A percentile compares a stretch with the other conserved stretches of the same genome.
phyloP scores from a whole-genome alignment of 1,284 basidiomycete species.

The Ustilago trichophora region DNA sequence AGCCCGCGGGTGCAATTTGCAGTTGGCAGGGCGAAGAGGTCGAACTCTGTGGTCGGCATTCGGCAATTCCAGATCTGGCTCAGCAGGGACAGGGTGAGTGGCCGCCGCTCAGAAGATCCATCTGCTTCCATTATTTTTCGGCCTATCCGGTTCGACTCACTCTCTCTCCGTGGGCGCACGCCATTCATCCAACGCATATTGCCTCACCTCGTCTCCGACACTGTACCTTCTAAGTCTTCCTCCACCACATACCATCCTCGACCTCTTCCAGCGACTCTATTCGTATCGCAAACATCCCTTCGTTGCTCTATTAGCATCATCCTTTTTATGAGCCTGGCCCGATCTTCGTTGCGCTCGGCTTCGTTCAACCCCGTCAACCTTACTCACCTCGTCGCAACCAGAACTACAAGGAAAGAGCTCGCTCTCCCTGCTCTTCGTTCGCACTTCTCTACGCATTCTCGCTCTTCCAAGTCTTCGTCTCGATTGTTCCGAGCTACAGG shows the following conservation, averaged over 20 bases:
- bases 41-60: too few relatives aligned
- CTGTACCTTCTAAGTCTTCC: not conserved
- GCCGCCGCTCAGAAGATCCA: slow-evolving; percentile 34
- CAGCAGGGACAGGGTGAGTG: too few relatives aligned
- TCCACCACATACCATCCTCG: not conserved
- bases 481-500: slow-evolving; percentile 19
- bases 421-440: slow-evolving; percentile 11
- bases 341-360: slow-evolving; percentile 36
- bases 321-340: slow-evolving; percentile 40
- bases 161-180: too few relatives aligned
- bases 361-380: slow-evolving; percentile 10
- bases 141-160: too few relatives aligned
- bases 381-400: slow-evolving; percentile 4
- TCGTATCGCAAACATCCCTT: not conserved
- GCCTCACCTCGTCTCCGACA: not conserved
- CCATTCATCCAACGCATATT: not conserved
- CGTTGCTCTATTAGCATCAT: not conserved
- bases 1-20: slow-evolving; percentile 1
- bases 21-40: too few relatives aligned
- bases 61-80: too few relatives aligned
- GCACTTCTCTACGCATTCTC: slow-evolving; percentile 32
- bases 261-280: not conserved
- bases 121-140: slow-evolving; percentile 25
- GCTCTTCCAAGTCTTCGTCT: slow-evolving; percentile 3
- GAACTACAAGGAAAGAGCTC: not conserved